These are phyloP conservation scores for Cokeromyces recurvatus DNA, from an alignment of 371 early-diverging fungal species.

Conservation along the genomic window DNA sequence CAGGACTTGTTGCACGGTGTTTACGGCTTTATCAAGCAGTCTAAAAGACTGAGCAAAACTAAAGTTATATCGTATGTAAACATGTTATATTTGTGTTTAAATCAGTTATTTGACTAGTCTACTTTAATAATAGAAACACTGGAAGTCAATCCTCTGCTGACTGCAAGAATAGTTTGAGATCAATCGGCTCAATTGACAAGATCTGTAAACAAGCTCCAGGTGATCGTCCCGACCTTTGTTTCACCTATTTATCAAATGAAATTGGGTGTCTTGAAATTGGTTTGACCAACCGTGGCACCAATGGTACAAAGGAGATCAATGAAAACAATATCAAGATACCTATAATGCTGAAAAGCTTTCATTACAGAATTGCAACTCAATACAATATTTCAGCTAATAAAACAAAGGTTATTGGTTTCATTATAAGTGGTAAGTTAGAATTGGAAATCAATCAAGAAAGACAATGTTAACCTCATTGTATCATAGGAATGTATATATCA, in stretches of 20 bases:
- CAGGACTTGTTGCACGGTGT: conserved; percentile 15
- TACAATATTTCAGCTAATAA: conserved; percentile 7
- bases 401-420: background rate
- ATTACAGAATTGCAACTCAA: background rate
- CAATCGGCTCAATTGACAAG: conserved; percentile 10
- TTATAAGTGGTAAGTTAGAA: background rate
- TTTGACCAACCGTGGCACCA: conserved; percentile 6
- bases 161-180: conserved; percentile 4
- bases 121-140: conserved; percentile 10
- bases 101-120: conserved; percentile 10
- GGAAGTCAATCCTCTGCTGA: conserved; percentile 9
- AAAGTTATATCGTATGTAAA: conserved; percentile 10
- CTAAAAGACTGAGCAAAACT: conserved; percentile 11
- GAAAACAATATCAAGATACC: conserved; percentile 11
- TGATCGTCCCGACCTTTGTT: conserved; percentile 12
- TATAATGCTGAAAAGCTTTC: conserved; percentile 13
- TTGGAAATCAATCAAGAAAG: background rate
- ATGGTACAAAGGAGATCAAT: conserved; percentile 14
- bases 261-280: conserved; percentile 13
- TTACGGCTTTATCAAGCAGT: conserved; percentile 15
- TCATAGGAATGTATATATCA: background rate
- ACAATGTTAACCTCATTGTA: background rate
- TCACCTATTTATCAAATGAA: conserved; percentile 15
- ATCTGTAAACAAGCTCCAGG: conserved; percentile 6
- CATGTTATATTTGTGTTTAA: conserved; percentile 12